Conservation (phyloP, 306 rosid species). For the Citrullus colocynthis region DNA sequence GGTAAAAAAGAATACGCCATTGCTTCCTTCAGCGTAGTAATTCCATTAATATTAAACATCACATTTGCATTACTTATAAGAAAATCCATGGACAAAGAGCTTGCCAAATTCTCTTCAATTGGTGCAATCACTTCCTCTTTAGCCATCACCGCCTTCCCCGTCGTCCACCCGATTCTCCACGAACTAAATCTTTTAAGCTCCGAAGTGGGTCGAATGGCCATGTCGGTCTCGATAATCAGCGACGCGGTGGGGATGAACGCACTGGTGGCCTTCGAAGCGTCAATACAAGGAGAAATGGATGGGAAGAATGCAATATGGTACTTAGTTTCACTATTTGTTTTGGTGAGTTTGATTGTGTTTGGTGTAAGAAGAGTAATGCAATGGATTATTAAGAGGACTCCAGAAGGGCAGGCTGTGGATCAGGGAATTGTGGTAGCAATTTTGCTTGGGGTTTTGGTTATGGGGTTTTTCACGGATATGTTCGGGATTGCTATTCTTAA, state of each 20-base stretch:
- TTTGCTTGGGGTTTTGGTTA: slow-evolving; percentile 23
- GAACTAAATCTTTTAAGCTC: slow-evolving; percentile 74
- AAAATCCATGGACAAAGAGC: slow-evolving; percentile 37
- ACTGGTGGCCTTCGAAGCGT: slow-evolving; percentile 31
- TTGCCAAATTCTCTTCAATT: slow-evolving; percentile 29
- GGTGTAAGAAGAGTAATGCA: slow-evolving; percentile 16
- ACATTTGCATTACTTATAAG: slow-evolving; percentile 23
- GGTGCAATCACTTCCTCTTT: slow-evolving; percentile 30
- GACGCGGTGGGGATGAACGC: slow-evolving; percentile 24
- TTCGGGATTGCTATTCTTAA: slow-evolving; percentile 42
- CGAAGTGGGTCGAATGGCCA: slow-evolving; percentile 39
- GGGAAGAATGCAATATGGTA: slow-evolving; percentile 24
- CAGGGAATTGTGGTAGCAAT: slow-evolving; percentile 21
- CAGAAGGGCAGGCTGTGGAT: slow-evolving; percentile 38
- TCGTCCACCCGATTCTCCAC: slow-evolving; percentile 25
- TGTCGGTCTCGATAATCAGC: slow-evolving; percentile 32
- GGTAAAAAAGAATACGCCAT: slow-evolving; percentile 28
- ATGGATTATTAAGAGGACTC: slow-evolving; percentile 26
- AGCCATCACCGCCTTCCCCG: slow-evolving; percentile 40
- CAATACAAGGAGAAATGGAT: slow-evolving; percentile 22
- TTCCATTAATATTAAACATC: slow-evolving; percentile 19
- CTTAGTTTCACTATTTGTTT: slow-evolving; percentile 6
- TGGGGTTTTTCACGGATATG: slow-evolving; percentile 42
- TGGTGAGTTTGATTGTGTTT: not conserved
- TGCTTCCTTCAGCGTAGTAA: slow-evolving; percentile 17